Base-by-base conservation (phyloP, 2,329 filamentous ascomycete genomes). In the Ceratocystis huliohia region DNA sequence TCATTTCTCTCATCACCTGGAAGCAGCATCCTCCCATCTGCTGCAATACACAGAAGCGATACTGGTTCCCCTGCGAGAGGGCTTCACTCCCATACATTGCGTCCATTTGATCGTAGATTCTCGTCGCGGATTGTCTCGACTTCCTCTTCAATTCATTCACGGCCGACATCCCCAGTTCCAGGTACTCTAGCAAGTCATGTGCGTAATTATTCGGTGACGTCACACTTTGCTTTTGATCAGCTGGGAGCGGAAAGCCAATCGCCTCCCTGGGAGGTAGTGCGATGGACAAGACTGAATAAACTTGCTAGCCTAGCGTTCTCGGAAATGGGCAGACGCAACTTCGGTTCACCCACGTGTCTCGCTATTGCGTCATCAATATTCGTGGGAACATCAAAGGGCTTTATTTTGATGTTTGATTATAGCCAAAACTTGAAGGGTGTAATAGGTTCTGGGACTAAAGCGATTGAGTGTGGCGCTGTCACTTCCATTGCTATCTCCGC, bases 381-480 rank as follows among this genome's bases (percentile, higher is more conserved):
- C 15, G 77, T 99, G 65, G 94, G 94, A 30, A 99, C 95, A 0
- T 89, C 91, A 2, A 97, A 96, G 75, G 94, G 95, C 65, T 87
- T 96, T 75, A 88, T 97, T 67, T 79, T 99, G 73, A 86, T 97
- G 68, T 99, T 99, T 78, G 95, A 99, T 78, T 97, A 96, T 75
- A 91, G 95, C 74, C 94, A 99, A 76, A 94, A 89, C 71, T 78
- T 97, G 67, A 96, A 96, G 76, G 87, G 89, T 71, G 96, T 97
- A 67, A 91, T 99, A 69, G 94, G 94, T 1, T 88, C 89, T 41
- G 92, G 93, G 44, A 96, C 92, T 0, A 96, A 94, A 81, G 93
- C 94, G 72, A 84, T 96, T 63, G 94, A 97, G 77, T 95, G 88
- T 69, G 95, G 94, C 1, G 80, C 91, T 59, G 82, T 99, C 62